Percentiles rank a stretch among this genome's conserved stretches.
These are phyloP conservation scores for Yamadazyma atlantica DNA, from an alignment of 1,139 yeast species.

Conservation along the genomic window DNA sequence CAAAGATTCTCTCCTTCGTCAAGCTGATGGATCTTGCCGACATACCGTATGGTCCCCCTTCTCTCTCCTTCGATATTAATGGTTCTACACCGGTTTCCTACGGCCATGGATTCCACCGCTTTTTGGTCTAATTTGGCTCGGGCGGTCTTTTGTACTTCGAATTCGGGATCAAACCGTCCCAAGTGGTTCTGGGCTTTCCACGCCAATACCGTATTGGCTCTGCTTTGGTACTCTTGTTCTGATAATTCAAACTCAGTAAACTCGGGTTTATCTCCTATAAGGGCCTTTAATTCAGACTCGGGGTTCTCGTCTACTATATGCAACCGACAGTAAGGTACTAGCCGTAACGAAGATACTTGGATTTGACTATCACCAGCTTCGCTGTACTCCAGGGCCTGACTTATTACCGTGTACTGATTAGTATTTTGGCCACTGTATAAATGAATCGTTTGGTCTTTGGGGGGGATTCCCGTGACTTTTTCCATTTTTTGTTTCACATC, in stretches of 20 bases:
- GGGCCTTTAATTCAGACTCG: conserved; percentile 41
- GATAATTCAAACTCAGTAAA: conserved; percentile 46
- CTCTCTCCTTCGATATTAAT: conserved; percentile 53
- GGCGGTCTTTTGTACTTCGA: conserved; percentile 22
- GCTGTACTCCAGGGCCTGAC: conserved; percentile 1
- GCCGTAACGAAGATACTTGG: conserved; percentile 20
- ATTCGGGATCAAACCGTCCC: conserved; percentile 71
- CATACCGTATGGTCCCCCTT: conserved; percentile 63
- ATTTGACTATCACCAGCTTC: conserved; percentile 18
- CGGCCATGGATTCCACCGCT: conserved; percentile 20
- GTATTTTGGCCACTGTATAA: conserved; percentile 20
- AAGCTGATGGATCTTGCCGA: conserved; percentile 67
- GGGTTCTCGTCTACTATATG: conserved; percentile 57
- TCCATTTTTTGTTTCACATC: conserved; percentile 62
- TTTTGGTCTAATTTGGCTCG: conserved; percentile 18
- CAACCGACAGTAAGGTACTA: conserved; percentile 43
- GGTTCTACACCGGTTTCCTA: conserved; percentile 42
- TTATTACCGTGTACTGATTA: conserved; percentile 10
- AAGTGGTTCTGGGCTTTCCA: conserved; percentile 72
- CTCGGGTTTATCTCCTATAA: conserved; percentile 22
- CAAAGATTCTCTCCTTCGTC: conserved; percentile 45
- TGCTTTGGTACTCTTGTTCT: conserved; percentile 65
- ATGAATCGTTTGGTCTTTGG: conserved; percentile 53
- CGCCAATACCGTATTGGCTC: conserved; percentile 61
- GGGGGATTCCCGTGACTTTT: conserved; percentile 76